Base-by-base conservation (phyloP, 345 rosid species). In the Populus pruinosa region DNA sequence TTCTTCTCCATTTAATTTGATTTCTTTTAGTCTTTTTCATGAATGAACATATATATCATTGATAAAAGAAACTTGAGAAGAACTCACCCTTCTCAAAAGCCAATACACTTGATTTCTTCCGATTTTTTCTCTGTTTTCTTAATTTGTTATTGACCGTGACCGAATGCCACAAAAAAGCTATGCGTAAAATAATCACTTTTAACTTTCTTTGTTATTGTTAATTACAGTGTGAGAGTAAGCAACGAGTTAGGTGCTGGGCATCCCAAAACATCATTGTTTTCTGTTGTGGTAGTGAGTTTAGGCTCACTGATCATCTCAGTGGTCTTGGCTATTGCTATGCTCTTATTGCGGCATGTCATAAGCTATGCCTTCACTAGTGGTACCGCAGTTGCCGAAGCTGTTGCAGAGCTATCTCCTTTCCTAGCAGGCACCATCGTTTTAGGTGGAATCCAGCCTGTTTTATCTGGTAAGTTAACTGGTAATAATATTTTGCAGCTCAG, bases 341-440 rank as follows among this genome's bases (percentile, higher is more conserved):
- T 87, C 73, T 36, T 78, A n/a, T 79, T 80, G 17, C 80, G 89
- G 49, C 72, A 84, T 70, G 85, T 82, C 18, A 82, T 87, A 23
- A 87, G 89, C 81, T 87, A 87, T 31, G 83, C 84, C 27, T 87
- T 87, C 78, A 87, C 89, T 6, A 65, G 44, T 1, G 89, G 89
- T 10, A 81, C 69, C 39, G 55, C 78, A 0, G 86, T 87, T 29
- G 84, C 89, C 33, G 36, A 74, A 5, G 89, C 86, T 3, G 89
- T 87, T 36, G 79, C 87, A 1, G 87, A 82, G 0, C 87, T 87
- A 47, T 82, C 78, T 70, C 87, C 89, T 1, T 79, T 78, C 41
- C 55, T 87, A 64, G 89, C 87, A 5, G 69, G 81, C 78, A 56
- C 80, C 23, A 83, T 87, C 63, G 10, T 87, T 18, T 84, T 87